phyloP scores from a whole-genome alignment of 768 basidiomycete species.

The Agrocybe chaxingu region DNA sequence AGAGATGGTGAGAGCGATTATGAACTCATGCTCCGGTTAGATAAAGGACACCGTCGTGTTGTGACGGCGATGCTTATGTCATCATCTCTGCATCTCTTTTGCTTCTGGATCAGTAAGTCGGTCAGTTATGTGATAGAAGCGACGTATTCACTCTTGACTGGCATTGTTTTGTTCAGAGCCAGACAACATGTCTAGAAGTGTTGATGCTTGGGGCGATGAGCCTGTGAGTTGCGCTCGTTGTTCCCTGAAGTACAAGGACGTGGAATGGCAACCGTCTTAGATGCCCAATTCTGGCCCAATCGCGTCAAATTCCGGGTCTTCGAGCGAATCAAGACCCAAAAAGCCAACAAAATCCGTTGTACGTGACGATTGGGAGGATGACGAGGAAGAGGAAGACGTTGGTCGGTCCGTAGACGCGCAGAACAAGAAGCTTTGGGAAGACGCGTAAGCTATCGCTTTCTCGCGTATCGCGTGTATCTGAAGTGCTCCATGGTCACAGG shows the following conservation, averaged over 20 bases:
- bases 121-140: no score
- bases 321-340: slow-evolving; percentile 9
- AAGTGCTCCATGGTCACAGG: slow-evolving; percentile 26
- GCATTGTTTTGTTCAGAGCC: background rate
- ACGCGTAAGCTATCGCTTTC: slow-evolving; percentile 50
- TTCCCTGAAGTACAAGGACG: background rate
- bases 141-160: no score
- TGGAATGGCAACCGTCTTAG: slow-evolving; percentile 4
- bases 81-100: no score
- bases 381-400: slow-evolving; percentile 43
- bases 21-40: no score
- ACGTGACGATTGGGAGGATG: slow-evolving; percentile 59
- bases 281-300: slow-evolving; percentile 1
- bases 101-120: no score
- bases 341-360: slow-evolving; percentile 14
- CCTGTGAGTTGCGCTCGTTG: slow-evolving; percentile 14
- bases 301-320: slow-evolving; percentile 6
- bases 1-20: background rate
- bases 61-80: no score
- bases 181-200: slow-evolving; percentile 12
- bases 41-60: no score
- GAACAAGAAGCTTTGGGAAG: slow-evolving; percentile 61
- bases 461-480: background rate
- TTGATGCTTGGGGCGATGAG: slow-evolving; percentile 19
- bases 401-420: slow-evolving; percentile 27